These are phyloP conservation scores for Hemileia vastatrix DNA, from an alignment of 1,284 basidiomycete species.

Conservation along the genomic window DNA sequence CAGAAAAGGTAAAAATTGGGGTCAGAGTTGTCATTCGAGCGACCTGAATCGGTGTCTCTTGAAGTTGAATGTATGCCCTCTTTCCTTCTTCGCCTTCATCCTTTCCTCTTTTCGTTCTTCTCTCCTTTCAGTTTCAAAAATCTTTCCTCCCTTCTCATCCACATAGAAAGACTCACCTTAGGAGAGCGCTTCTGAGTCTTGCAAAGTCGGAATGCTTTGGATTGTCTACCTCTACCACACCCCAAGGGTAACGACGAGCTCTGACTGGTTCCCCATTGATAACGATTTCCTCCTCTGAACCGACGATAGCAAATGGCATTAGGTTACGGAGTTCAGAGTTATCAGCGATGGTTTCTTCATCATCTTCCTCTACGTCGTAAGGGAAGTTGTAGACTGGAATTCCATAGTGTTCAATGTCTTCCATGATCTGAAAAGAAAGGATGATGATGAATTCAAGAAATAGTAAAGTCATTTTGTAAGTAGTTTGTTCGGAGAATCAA, in stretches of 20 bases:
- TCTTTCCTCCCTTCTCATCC: no score
- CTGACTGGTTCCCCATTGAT: conserved; percentile 82
- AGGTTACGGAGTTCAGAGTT: conserved; percentile 57
- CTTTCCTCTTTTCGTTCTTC: no score
- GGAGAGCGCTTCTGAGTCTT: conserved; percentile 74
- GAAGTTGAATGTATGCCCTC: no score
- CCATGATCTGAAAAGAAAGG: conserved; percentile 65
- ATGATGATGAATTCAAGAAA: not conserved
- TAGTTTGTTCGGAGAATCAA: no score
- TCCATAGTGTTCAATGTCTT: conserved; percentile 96
- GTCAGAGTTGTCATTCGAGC: no score
- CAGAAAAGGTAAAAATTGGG: no score
- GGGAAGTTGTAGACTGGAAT: conserved; percentile 99
- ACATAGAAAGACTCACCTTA: no score
- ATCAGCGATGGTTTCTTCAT: conserved; percentile 96
- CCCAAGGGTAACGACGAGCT: conserved; percentile 90
- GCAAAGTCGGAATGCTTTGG: conserved; percentile 97
- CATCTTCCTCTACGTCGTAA: conserved; percentile 95
- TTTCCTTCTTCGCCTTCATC: no score
- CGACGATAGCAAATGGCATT: conserved; percentile 93
- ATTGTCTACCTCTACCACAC: conserved; percentile 98
- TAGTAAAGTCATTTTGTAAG: not conserved
- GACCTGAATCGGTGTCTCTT: no score
- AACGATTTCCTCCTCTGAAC: conserved; percentile 92
- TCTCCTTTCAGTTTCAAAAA: no score